phyloP scores from a whole-genome alignment of 2,329 filamentous ascomycete species.

The Neofusicoccum laricinum region DNA sequence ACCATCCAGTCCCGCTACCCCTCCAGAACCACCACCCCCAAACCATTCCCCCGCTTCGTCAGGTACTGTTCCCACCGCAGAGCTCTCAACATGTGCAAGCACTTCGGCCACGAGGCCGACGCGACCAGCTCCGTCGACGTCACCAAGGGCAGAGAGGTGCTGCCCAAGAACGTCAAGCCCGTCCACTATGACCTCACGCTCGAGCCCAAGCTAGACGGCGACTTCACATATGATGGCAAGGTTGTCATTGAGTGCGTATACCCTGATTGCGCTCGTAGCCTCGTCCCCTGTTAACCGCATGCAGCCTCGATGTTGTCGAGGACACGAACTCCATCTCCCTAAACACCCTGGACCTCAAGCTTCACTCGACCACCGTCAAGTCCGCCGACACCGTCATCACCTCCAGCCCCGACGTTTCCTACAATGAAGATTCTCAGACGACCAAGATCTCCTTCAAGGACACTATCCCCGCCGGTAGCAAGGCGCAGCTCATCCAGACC shows the following conservation, averaged over 20 bases:
- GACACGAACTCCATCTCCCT: slow-evolving; percentile 82
- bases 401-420: slow-evolving; percentile 64
- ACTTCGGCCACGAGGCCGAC: slow-evolving; percentile 48
- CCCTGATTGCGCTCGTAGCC: not conserved
- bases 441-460: slow-evolving; percentile 78
- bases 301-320: slow-evolving; percentile 73
- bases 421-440: slow-evolving; percentile 77
- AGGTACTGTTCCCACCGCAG: slow-evolving; percentile 73
- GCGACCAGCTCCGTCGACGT: slow-evolving; percentile 59
- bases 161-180: slow-evolving; percentile 91
- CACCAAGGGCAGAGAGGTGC: slow-evolving; percentile 70
- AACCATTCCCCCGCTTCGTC: slow-evolving; percentile 19
- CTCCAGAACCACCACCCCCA: not conserved
- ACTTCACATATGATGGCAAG: slow-evolving; percentile 80
- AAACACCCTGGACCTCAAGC: slow-evolving; percentile 83
- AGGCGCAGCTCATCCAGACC: slow-evolving; percentile 72
- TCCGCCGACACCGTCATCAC: slow-evolving; percentile 56
- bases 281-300: slow-evolving; percentile 22
- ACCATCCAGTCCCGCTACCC: slow-evolving; percentile 4
- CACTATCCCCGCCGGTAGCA: slow-evolving; percentile 68
- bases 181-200: slow-evolving; percentile 86
- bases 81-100: slow-evolving; percentile 63
- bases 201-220: slow-evolving; percentile 78
- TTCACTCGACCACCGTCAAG: slow-evolving; percentile 69
- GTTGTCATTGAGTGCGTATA: slow-evolving; percentile 71